Conservation (phyloP, 225 moss, liverwort and hornwort species). For the Anthoceros angustus region DNA sequence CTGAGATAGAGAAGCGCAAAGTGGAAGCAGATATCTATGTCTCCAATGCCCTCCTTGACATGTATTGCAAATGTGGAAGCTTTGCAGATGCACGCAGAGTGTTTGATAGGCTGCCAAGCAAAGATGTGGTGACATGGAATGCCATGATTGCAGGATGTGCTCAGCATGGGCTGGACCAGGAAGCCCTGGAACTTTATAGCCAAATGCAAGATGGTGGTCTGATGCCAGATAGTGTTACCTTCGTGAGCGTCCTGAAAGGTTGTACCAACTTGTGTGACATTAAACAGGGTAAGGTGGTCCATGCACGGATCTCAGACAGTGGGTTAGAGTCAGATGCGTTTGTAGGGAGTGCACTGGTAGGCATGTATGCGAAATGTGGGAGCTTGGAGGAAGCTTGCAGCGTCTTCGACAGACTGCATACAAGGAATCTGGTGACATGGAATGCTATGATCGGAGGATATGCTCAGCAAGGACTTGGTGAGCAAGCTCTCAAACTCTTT, state of each 20-base stretch:
- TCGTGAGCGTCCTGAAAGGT: background rate
- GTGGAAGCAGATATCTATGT: background rate
- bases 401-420: background rate
- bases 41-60: background rate
- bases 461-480: background rate
- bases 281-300: background rate
- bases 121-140: constrained; percentile 2
- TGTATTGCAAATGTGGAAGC: background rate
- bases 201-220: background rate
- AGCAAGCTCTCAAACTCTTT: background rate
- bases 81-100: background rate
- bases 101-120: background rate
- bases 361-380: background rate
- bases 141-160: background rate
- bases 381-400: background rate
- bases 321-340: background rate
- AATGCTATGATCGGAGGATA: background rate
- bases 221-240: background rate
- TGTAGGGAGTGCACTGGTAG: background rate
- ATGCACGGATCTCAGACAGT: background rate
- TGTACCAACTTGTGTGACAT: background rate
- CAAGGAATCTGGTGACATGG: background rate
- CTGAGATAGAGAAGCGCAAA: background rate
- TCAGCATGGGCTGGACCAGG: background rate
- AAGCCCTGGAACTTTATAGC: background rate